These are phyloP conservation scores for Pseudonitzschia multistriata DNA, from an alignment of 108 stramenopile species.

Conservation along the genomic window DNA sequence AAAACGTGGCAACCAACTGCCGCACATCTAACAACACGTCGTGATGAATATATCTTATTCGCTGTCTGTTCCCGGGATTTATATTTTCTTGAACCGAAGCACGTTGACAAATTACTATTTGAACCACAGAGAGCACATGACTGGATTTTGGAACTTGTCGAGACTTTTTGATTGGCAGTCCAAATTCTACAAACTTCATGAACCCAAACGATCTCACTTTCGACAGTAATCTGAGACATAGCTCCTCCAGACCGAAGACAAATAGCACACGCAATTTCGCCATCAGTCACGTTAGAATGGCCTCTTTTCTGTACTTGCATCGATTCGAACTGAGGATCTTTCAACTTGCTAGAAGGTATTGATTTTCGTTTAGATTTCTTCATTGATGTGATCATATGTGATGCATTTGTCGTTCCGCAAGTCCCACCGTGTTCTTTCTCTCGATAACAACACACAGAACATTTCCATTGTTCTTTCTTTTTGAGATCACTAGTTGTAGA, in stretches of 20 bases:
- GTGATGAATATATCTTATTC: neutral
- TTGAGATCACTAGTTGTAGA: neutral
- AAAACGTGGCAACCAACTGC: constrained; percentile 58
- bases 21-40: constrained; percentile 59
- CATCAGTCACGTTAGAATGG: neutral
- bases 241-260: constrained; percentile 70
- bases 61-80: neutral
- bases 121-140: constrained; percentile 51
- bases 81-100: neutral
- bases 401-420: neutral
- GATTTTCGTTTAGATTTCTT: constrained; percentile 28
- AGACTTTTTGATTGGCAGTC: constrained; percentile 17
- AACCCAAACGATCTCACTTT: constrained; percentile 36
- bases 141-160: neutral
- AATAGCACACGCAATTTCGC: constrained; percentile 31
- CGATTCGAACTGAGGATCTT: constrained; percentile 23
- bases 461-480: constrained; percentile 15
- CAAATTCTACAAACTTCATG: constrained; percentile 77
- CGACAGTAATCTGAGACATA: constrained; percentile 42
- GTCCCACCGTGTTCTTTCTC: neutral
- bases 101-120: neutral
- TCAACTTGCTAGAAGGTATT: constrained; percentile 12
- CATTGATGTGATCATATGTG: neutral
- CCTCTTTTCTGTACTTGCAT: constrained; percentile 22
- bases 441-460: constrained; percentile 18